These are phyloP conservation scores for Dendrocalamus latiflorus DNA, from an alignment of 202 grass and related monocot species.

Conservation along the genomic window DNA sequence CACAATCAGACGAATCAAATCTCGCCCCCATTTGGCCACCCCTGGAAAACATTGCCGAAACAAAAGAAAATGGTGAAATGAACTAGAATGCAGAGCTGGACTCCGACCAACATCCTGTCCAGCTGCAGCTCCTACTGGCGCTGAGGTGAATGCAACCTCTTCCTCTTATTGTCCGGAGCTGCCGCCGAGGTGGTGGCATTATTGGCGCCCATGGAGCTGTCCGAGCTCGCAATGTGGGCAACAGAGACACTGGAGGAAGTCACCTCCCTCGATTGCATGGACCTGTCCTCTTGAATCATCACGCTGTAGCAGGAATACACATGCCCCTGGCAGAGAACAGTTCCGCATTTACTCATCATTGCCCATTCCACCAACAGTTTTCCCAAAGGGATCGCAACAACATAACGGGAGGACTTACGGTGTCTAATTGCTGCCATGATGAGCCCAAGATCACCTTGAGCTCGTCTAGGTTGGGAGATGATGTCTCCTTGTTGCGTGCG, in stretches of 20 bases:
- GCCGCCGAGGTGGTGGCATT: constrained; percentile 27
- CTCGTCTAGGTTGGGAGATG: constrained; percentile 36
- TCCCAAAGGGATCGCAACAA: constrained; percentile 13
- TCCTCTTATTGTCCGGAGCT: constrained; percentile 55
- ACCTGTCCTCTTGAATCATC: constrained; percentile 64
- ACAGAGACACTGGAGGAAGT: constrained; percentile 43
- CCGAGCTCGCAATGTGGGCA: constrained; percentile 34
- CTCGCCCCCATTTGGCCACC: constrained; percentile 19
- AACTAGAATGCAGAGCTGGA: constrained; percentile 26
- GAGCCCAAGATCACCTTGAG: constrained; percentile 46
- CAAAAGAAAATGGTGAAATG: constrained; percentile 24
- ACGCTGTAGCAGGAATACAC: constrained; percentile 86
- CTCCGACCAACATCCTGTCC: constrained; percentile 7
- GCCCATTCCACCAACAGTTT: constrained; percentile 31
- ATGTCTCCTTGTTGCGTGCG: constrained; percentile 17
- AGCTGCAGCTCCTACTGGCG: constrained; percentile 34
- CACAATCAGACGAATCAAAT: constrained; percentile 44
- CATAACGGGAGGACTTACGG: constrained; percentile 33
- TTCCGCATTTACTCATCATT: constrained; percentile 51
- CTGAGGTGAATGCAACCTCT: constrained; percentile 47
- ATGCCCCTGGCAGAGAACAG: constrained; percentile 56
- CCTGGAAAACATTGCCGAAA: constrained; percentile 2
- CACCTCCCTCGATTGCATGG: constrained; percentile 41
- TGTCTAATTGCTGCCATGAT: constrained; percentile 43
- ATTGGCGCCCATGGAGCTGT: constrained; percentile 41